Evolutionary conservation across 1,284 basidiomycete species (phyloP).

Genomic region (Neonothopanus nambi): DNA sequence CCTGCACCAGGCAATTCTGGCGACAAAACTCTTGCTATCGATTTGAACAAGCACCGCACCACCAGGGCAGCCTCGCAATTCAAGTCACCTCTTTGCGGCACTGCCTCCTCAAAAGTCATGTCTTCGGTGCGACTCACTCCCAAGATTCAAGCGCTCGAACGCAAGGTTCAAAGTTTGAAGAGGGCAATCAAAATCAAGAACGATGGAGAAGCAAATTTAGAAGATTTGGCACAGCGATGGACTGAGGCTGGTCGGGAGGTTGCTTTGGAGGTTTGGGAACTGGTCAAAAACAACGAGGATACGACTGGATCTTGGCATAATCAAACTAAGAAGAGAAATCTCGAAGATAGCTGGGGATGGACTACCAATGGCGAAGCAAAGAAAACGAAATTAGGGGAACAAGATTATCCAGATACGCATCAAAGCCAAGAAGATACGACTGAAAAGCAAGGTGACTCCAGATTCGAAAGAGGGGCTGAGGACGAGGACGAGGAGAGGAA

Average conservation of each 20-base stretch:
- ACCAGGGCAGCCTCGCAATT: constrained; percentile 60
- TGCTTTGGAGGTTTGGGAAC: constrained; percentile 72
- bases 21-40: constrained; percentile 19
- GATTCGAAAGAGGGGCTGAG: constrained; percentile 27
- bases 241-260: constrained; percentile 69
- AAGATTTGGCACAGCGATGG: constrained; percentile 62
- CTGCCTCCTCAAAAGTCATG: constrained; percentile 26
- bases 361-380: constrained; percentile 33
- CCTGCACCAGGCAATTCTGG: constrained; percentile 1
- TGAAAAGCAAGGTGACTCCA: constrained; percentile 27
- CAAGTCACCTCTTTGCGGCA: constrained; percentile 58
- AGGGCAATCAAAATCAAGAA: constrained; percentile 68
- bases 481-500: constrained; percentile 36
- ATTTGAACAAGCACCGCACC: constrained; percentile 44
- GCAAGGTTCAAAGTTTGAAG: constrained; percentile 62
- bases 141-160: constrained; percentile 64
- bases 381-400: constrained; percentile 28
- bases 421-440: constrained; percentile 12
- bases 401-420: no score
- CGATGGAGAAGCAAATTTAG: constrained; percentile 52
- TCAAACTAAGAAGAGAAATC: constrained; percentile 22
- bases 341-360: constrained; percentile 49
- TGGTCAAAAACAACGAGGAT: constrained; percentile 54
- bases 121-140: constrained; percentile 53
- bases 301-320: constrained; percentile 23